Base-by-base conservation (phyloP, 1,284 basidiomycete species). In the Trichosporon sp. region DNA sequence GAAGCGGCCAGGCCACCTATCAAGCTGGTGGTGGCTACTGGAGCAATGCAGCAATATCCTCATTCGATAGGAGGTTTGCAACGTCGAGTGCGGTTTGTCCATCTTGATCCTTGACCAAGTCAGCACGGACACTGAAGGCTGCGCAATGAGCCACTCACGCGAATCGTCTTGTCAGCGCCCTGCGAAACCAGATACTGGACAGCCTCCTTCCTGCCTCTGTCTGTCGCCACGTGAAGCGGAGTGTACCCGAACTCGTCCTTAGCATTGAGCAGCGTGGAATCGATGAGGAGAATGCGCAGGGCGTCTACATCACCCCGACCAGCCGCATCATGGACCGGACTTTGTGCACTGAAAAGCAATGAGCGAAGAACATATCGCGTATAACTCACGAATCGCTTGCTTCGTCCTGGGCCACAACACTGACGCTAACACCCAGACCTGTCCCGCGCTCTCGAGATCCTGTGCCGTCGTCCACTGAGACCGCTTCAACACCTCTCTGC, bases 211-310 rank as follows among this genome's bases (percentile, higher is more conserved):
- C 87, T 84, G 0, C 92, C 92, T 74, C 92, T 83, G 74, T 95
- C 92, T 19, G 87, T 86, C 1, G 92, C 92, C 0, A 95, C 83
- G 72, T 95, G 92, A 25, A 95, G 77, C 13, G 92, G 84, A 0
- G 92, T 90, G 74, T 90, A 93, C 33, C 90, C 92, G 80, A 85
- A 89, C 80, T 89, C 84, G 63, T 88, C 87, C 44, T 74, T 74
- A 25, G 77, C 76, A 70, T 87, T 79, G 62, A 87, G 78, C 8
- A 72, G 57, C 1, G 75, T 75, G 0, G 84, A 75, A 54, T 83
- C 72, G 10, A 81, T 73, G 31, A 92, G 74, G 58, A 86, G 81
- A 3, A 70, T 73, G 56, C 76, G 71, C 56, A 92, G 71, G 3
- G 80, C 81, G n/a, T 78, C 65, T 6, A 79, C 71, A 69, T 89